These are phyloP conservation scores for Trichosanthes truncata DNA, from an alignment of 306 rosid species.

Conservation along the genomic window DNA sequence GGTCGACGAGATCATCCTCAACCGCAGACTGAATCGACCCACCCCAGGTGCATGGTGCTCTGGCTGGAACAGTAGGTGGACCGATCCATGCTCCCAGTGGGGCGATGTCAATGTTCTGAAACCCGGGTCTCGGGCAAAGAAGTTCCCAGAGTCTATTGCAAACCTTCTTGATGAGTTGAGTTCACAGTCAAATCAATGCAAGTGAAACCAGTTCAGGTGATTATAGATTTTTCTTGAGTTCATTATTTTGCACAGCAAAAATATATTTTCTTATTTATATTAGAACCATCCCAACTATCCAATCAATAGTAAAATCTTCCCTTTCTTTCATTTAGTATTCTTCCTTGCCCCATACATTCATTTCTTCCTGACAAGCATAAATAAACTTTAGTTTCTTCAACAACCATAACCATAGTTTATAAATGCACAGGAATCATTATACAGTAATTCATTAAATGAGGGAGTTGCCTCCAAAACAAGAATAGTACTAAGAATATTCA, in stretches of 20 bases:
- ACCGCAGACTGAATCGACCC: constrained; percentile 37
- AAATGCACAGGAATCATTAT: neutral
- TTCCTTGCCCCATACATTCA: neutral
- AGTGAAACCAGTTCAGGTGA: constrained; percentile 3
- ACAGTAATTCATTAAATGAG: neutral
- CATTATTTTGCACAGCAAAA: neutral
- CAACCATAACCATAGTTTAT: neutral
- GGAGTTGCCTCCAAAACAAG: neutral
- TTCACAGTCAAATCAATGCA: constrained; percentile 33
- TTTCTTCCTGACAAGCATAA: neutral
- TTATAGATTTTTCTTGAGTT: neutral
- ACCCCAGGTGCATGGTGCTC: constrained; percentile 82
- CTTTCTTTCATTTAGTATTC: neutral
- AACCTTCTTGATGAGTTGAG: constrained; percentile 66
- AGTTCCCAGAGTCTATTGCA: constrained; percentile 52
- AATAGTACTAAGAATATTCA: neutral
- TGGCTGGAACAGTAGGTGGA: constrained; percentile 64
- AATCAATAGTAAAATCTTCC: neutral
- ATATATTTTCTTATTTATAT: neutral
- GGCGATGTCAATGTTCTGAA: constrained; percentile 58
- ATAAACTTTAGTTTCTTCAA: neutral
- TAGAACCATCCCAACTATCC: neutral
- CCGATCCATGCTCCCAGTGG: constrained; percentile 84
- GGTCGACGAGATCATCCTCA: constrained; percentile 65
- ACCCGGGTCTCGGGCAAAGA: constrained; percentile 73